Evolutionary conservation across 139 green algal genomes (phyloP).

Genomic region (Picochlorum sp.): DNA sequence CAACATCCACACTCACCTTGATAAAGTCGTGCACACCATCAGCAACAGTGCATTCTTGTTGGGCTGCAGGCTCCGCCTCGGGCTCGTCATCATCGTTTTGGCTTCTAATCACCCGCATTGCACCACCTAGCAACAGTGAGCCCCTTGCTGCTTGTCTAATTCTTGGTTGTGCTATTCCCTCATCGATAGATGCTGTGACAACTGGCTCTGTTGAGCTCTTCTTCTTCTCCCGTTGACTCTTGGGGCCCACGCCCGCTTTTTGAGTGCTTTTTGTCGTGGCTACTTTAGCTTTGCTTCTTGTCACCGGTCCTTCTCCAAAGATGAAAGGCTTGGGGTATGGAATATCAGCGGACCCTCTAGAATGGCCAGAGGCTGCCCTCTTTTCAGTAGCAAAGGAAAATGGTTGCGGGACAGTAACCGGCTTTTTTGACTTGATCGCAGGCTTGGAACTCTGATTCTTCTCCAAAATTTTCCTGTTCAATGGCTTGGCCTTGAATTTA

Average conservation of each 20-base stretch:
- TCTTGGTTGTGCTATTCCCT: too few species aligned
- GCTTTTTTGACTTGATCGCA: constrained; percentile 8
- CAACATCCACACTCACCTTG: background rate
- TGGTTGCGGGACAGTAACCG: constrained; percentile 38
- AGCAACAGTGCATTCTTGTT: background rate
- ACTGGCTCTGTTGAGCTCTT: background rate
- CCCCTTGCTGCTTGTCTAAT: background rate
- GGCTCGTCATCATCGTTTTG: background rate
- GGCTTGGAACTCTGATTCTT: background rate
- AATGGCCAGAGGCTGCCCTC: background rate
- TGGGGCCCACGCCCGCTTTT: too few species aligned
- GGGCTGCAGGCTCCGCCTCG: background rate
- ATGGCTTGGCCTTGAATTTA: background rate
- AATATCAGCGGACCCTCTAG: too few species aligned
- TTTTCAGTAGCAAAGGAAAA: constrained; percentile 42
- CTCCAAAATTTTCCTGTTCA: background rate
- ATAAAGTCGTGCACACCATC: constrained; percentile 8
- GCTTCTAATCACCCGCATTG: background rate
- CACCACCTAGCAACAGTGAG: background rate
- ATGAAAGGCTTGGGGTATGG: constrained; percentile 3
- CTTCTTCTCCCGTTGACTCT: background rate
- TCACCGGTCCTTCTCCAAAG: constrained; percentile 4
- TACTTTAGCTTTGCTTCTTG: constrained; percentile 2
- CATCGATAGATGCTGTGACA: too few species aligned
- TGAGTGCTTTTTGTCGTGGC: background rate